These are phyloP conservation scores for Danielia reshetovae DNA, from an alignment of 805 yeast species.

Conservation along the genomic window DNA sequence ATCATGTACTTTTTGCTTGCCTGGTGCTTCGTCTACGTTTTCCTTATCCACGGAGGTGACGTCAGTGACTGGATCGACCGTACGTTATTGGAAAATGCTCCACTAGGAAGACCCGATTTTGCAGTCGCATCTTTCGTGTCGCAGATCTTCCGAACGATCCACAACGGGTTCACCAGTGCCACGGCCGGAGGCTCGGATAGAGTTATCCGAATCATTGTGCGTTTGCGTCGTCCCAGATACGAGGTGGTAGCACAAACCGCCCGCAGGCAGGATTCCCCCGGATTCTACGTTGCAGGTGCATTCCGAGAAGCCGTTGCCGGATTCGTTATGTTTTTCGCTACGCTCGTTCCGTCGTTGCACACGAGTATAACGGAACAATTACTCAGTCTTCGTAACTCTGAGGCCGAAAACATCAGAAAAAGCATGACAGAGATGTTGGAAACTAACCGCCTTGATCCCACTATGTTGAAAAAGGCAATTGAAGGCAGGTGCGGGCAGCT, in stretches of 20 bases:
- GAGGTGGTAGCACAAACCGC: slow-evolving; percentile 4
- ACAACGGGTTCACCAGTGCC: slow-evolving; percentile 1
- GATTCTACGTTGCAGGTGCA: neutral
- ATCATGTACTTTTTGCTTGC: slow-evolving; percentile 5
- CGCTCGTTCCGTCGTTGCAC: neutral
- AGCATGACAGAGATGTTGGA: neutral
- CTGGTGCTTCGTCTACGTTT: slow-evolving; percentile 1
- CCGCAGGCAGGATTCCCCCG: neutral
- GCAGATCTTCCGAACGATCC: slow-evolving; percentile 3
- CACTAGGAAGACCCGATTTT: slow-evolving; percentile 7
- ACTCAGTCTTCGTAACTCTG: neutral
- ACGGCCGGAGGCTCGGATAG: neutral
- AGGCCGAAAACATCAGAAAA: neutral
- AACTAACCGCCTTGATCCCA: neutral
- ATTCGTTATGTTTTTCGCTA: neutral
- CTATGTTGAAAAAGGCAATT: neutral
- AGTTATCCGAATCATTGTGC: slow-evolving; percentile 1
- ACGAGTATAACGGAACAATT: neutral
- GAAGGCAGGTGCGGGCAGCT: neutral
- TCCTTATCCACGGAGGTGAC: slow-evolving; percentile 10
- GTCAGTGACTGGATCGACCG: slow-evolving; percentile 13
- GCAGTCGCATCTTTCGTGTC: slow-evolving; percentile 4
- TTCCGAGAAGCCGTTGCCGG: neutral
- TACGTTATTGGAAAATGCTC: slow-evolving; percentile 5
- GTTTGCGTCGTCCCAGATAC: slow-evolving; percentile 3